Evolutionary conservation across 2,329 filamentous ascomycete genomes (phyloP).

Genomic region (Penicillium sp.): DNA sequence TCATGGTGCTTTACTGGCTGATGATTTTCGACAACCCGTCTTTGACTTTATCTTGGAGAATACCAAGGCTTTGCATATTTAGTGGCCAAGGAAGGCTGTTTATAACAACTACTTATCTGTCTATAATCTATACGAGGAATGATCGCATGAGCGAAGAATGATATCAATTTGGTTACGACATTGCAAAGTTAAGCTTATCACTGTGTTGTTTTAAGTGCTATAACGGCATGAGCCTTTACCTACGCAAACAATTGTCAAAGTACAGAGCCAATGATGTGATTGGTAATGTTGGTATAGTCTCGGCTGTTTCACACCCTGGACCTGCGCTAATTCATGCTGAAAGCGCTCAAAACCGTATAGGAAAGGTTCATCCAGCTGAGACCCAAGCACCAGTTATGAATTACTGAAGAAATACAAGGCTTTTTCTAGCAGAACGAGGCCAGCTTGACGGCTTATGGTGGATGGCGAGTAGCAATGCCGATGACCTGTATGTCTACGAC

Average conservation of each 20-base stretch:
- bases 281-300: background rate
- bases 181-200: constrained; percentile 13
- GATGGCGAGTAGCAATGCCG: too few relatives aligned
- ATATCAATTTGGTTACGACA: constrained; percentile 1
- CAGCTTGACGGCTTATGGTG: too few relatives aligned
- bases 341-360: too few relatives aligned
- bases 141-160: background rate
- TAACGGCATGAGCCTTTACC: background rate
- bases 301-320: background rate
- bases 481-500: too few relatives aligned
- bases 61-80: constrained; percentile 25
- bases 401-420: too few relatives aligned
- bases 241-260: background rate
- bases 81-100: background rate
- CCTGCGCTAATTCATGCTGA: background rate
- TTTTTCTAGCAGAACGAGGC: too few relatives aligned
- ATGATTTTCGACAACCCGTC: constrained; percentile 48
- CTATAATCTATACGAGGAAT: background rate
- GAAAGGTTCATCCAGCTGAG: too few relatives aligned
- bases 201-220: constrained; percentile 34
- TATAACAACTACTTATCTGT: constrained; percentile 5
- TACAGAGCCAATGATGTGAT: background rate
- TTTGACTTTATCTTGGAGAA: constrained; percentile 40
- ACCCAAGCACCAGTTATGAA: too few relatives aligned
- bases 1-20: constrained; percentile 38